Conservation (phyloP, 2,329 filamentous ascomycete species). For the Blastomyces percursus region DNA sequence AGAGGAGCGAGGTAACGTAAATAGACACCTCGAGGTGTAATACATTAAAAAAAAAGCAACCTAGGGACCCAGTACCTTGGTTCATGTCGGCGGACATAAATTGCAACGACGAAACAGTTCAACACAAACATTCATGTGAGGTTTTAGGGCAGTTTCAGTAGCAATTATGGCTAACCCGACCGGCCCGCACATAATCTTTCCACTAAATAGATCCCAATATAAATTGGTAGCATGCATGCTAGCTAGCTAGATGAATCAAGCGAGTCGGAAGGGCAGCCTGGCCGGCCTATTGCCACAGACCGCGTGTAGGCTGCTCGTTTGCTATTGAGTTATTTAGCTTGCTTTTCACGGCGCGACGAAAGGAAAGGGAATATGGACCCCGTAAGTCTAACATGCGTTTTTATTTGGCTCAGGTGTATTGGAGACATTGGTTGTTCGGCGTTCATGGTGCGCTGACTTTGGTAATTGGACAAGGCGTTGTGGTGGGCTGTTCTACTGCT, state of each 20-base stretch:
- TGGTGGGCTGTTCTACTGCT: not conserved
- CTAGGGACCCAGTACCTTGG: not conserved
- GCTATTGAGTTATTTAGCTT: not conserved
- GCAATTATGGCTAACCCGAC: not conserved
- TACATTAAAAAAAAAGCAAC: not conserved
- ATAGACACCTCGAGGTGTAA: not conserved
- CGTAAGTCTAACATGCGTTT: not conserved
- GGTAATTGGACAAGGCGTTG: not conserved
- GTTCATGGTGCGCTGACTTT: not conserved
- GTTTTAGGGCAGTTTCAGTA: not conserved
- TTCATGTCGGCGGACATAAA: not conserved
- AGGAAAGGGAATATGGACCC: not conserved
- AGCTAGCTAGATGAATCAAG: not conserved
- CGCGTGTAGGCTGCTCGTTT: not conserved
- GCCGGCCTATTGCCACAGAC: slow-evolving; percentile 1
- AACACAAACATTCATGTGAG: not conserved
- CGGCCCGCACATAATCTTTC: not conserved
- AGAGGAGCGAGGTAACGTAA: not conserved
- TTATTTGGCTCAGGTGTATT: not conserved
- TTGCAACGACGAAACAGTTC: not conserved
- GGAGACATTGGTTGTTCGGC: not conserved
- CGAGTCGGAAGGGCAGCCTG: not conserved
- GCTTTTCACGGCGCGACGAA: too few species aligned
- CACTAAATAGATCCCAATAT: not conserved
- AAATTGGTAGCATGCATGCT: not conserved